phyloP scores from a whole-genome alignment of 495 filamentous ascomycete genomes.

The Bryoglossum gracile region DNA sequence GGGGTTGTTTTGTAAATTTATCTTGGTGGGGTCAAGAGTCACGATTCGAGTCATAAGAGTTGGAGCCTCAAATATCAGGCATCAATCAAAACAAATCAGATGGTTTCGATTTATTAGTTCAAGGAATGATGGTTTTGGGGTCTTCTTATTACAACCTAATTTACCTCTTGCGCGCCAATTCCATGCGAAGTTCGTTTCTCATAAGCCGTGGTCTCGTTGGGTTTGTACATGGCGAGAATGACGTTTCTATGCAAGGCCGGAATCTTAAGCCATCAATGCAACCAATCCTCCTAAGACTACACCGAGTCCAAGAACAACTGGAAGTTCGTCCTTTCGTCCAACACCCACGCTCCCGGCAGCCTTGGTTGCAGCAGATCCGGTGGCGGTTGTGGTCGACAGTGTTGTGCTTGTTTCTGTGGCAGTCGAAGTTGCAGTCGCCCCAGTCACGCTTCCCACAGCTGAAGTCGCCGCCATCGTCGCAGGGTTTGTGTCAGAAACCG shows the following conservation, averaged over 20 bases:
- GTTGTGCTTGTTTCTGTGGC: neutral
- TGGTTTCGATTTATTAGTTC: too few species aligned
- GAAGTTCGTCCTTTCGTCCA: neutral
- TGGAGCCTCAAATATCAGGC: too few species aligned
- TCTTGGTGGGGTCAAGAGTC: constrained; percentile 4
- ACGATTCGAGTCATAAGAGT: too few species aligned
- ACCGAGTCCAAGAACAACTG: constrained; percentile 10
- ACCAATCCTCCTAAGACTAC: constrained; percentile 11
- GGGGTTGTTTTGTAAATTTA: neutral
- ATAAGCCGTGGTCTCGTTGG: too few species aligned
- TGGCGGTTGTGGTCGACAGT: neutral
- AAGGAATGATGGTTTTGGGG: too few species aligned
- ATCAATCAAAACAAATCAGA: too few species aligned
- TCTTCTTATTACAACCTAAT: too few species aligned
- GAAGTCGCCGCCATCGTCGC: neutral
- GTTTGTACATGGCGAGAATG: too few species aligned
- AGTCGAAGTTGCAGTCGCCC: neutral
- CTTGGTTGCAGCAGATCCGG: neutral
- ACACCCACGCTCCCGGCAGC: neutral
- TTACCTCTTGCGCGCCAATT: too few species aligned
- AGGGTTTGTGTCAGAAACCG: neutral
- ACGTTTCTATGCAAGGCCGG: too few species aligned
- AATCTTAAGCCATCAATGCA: constrained; percentile 12
- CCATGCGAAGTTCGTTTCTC: too few species aligned
- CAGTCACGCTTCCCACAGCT: neutral